These are phyloP conservation scores for Pseudogymnoascus sp. DNA, from an alignment of 2,329 filamentous ascomycete genomes.

Conservation along the genomic window DNA sequence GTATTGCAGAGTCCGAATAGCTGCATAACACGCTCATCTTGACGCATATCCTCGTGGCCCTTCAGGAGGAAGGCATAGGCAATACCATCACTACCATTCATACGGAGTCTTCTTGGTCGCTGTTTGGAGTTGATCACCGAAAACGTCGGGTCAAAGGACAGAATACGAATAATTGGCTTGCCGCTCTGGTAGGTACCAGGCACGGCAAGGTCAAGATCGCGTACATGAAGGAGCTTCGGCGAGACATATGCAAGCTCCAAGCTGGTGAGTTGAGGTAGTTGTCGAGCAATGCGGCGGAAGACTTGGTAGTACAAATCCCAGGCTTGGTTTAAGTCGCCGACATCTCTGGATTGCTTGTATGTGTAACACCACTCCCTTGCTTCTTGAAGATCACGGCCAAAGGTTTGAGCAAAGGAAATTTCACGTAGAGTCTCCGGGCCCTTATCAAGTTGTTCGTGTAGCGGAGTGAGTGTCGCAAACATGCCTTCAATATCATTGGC, in stretches of 20 bases:
- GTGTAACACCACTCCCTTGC: slow-evolving; percentile 94
- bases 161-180: slow-evolving; percentile 71
- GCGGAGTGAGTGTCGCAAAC: slow-evolving; percentile 81
- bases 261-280: slow-evolving; percentile 85
- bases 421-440: slow-evolving; percentile 91
- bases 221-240: slow-evolving; percentile 78
- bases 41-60: slow-evolving; percentile 98
- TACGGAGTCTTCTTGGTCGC: slow-evolving; percentile 78
- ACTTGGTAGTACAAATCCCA: slow-evolving; percentile 99
- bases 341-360: slow-evolving; percentile 80
- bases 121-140: slow-evolving; percentile 97
- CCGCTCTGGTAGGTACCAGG: slow-evolving; percentile 86
- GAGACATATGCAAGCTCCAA: slow-evolving; percentile 96
- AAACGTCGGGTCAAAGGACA: slow-evolving; percentile 82
- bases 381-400: slow-evolving; percentile 89
- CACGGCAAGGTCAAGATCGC: slow-evolving; percentile 85
- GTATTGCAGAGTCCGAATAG: slow-evolving; percentile 97
- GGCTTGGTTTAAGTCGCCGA: slow-evolving; percentile 91
- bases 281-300: slow-evolving; percentile 89
- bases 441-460: slow-evolving; percentile 84
- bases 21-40: slow-evolving; percentile 99
- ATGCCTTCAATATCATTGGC: slow-evolving; percentile 97
- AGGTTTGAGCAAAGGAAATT: slow-evolving; percentile 95
- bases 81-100: slow-evolving; percentile 81
- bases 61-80: slow-evolving; percentile 88